Percentiles rank a stretch among this genome's conserved stretches.
Conservation (phyloP, 805 yeast genomes). For the Saturnispora besseyi region DNA sequence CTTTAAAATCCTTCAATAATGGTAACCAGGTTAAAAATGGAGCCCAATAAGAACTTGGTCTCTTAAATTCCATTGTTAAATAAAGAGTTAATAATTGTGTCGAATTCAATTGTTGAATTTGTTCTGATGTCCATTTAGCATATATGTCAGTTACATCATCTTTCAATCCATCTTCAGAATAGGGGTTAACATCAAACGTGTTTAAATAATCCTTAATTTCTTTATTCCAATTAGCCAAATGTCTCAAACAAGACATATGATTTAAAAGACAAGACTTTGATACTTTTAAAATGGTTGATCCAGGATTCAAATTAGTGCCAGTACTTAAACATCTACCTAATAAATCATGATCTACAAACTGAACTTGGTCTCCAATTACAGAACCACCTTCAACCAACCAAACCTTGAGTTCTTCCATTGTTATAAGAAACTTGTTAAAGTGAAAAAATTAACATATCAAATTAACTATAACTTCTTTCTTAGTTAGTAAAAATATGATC, state of each 20-base stretch:
- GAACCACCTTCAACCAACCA: slow-evolving; percentile 2
- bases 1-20: slow-evolving; percentile 36
- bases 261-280: slow-evolving; percentile 54
- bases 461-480: background rate
- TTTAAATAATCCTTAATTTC: slow-evolving; percentile 2
- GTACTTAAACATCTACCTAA: slow-evolving; percentile 63
- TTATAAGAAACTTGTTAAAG: background rate
- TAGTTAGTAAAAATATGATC: slow-evolving; percentile 46
- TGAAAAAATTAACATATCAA: background rate
- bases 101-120: slow-evolving; percentile 40
- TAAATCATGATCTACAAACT: slow-evolving; percentile 32
- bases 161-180: background rate
- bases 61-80: slow-evolving; percentile 34
- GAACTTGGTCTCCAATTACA: slow-evolving; percentile 19
- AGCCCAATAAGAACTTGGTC: slow-evolving; percentile 49
- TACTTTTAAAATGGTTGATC: slow-evolving; percentile 44
- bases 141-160: slow-evolving; percentile 13
- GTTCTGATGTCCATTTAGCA: slow-evolving; percentile 16
- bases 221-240: slow-evolving; percentile 25
- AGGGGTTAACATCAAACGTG: background rate
- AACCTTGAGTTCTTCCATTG: background rate
- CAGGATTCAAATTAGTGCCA: slow-evolving; percentile 25
- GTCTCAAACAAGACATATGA: slow-evolving; percentile 40
- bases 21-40: slow-evolving; percentile 68
- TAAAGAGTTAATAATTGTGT: slow-evolving; percentile 52